These are phyloP conservation scores for Eutrema yunnanense DNA, from an alignment of 345 rosid genomes.

Conservation along the genomic window DNA sequence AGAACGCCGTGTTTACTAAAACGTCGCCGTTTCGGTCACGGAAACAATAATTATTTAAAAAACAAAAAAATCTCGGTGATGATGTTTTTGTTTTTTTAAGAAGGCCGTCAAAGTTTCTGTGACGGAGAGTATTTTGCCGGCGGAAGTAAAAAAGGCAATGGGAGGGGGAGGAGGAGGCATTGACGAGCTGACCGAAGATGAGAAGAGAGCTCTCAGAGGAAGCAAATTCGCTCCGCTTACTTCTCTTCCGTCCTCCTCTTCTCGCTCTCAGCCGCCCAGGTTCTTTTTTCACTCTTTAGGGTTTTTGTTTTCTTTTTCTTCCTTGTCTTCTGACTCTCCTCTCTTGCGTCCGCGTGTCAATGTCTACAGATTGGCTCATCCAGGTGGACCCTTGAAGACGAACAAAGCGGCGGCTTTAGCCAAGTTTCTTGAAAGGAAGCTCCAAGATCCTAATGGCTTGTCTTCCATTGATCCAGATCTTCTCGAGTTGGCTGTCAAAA, in stretches of 20 bases:
- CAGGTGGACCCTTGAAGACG: constrained; percentile 91
- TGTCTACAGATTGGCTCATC: constrained; percentile 69
- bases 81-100: background rate
- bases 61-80: too few relatives aligned
- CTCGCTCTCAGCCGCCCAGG: constrained; percentile 56
- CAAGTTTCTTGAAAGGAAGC: constrained; percentile 82
- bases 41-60: background rate
- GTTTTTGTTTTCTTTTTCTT: background rate
- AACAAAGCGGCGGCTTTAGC: constrained; percentile 93
- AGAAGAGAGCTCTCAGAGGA: constrained; percentile 79
- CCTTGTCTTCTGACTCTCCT: background rate
- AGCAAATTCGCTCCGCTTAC: constrained; percentile 97
- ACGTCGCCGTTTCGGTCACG: background rate
- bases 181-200: constrained; percentile 81
- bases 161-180: background rate
- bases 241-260: constrained; percentile 36
- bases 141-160: background rate
- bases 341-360: background rate
- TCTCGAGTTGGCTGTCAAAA: constrained; percentile 72
- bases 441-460: constrained; percentile 77
- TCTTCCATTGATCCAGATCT: constrained; percentile 66
- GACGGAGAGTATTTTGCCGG: constrained; percentile 4
- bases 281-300: constrained; percentile 3
- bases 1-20: background rate
- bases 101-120: constrained; percentile 14